Conservation (phyloP, 2,329 filamentous ascomycete genomes). For the Stylonectria norvegica region DNA sequence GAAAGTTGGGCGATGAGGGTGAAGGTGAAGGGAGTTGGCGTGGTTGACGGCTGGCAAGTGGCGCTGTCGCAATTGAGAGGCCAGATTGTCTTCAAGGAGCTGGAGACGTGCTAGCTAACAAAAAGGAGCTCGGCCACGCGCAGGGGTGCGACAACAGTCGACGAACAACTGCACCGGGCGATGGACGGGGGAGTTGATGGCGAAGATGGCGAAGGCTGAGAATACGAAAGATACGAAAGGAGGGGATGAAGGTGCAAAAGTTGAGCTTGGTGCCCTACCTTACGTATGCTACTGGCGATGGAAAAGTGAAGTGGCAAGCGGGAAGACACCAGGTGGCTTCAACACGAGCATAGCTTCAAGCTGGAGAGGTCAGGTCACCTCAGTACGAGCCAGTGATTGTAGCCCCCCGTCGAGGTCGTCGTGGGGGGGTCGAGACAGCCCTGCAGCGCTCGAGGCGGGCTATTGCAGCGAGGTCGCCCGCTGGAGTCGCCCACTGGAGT, state of each 20-base stretch:
- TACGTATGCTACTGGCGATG: too few species aligned
- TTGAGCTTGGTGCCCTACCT: too few species aligned
- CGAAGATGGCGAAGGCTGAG: conserved; percentile 11
- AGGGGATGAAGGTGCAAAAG: not conserved
- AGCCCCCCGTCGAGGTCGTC: too few species aligned
- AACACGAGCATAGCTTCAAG: conserved; percentile 7
- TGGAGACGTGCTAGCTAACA: too few species aligned
- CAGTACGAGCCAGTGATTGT: too few species aligned
- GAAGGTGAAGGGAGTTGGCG: conserved; percentile 7
- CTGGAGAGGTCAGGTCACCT: not conserved
- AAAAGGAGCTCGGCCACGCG: conserved; percentile 16
- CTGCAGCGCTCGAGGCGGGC: too few species aligned
- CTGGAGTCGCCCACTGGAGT: too few species aligned
- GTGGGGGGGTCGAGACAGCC: too few species aligned
- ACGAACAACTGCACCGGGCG: conserved; percentile 2
- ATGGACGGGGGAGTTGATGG: conserved; percentile 1
- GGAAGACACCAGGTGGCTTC: conserved; percentile 35
- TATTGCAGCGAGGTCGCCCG: too few species aligned
- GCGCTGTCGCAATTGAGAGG: conserved; percentile 29
- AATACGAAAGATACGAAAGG: conserved; percentile 17
- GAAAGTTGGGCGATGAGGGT: conserved; percentile 9
- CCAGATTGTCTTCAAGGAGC: conserved; percentile 34
- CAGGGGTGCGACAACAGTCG: conserved; percentile 11
- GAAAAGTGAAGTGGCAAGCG: conserved; percentile 17
- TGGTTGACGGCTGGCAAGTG: conserved; percentile 13